Percentiles rank a stretch among this genome's conserved stretches.
phyloP scores from a whole-genome alignment of 345 rosid species.

The Turritis glabra region DNA sequence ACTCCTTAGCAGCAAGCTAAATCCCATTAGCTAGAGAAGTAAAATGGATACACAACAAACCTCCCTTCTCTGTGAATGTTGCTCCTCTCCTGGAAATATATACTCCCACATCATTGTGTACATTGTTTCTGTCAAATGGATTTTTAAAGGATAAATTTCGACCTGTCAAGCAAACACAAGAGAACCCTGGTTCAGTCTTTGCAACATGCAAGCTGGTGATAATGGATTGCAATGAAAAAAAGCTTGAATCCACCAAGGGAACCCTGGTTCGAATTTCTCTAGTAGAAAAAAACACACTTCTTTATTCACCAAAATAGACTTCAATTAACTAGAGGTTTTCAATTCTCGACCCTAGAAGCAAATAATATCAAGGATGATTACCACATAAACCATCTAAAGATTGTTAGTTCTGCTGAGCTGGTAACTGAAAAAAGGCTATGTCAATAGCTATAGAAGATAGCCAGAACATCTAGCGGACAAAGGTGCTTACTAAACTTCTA shows the following conservation, averaged over 20 bases:
- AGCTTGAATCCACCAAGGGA: not conserved
- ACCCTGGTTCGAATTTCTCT: not conserved
- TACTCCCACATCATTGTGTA: conserved; percentile 98
- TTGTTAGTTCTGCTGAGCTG: not conserved
- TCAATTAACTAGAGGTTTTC: not conserved
- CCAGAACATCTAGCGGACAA: not conserved
- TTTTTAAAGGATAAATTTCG: conserved; percentile 95
- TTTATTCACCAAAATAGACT: not conserved
- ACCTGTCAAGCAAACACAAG: conserved; percentile 55
- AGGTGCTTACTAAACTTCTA: not conserved
- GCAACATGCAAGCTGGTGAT: not conserved
- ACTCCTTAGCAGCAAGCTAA: not conserved
- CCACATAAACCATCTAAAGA: not conserved
- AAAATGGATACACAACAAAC: conserved; percentile 39
- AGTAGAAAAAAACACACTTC: not conserved
- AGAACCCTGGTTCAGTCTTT: not conserved
- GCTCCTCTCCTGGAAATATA: conserved; percentile 95
- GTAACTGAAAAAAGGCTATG: not conserved
- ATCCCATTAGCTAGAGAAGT: not conserved
- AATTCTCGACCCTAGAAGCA: not conserved
- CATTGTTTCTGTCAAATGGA: conserved; percentile 93
- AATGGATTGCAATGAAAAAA: not conserved
- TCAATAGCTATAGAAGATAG: not conserved
- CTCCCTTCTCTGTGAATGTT: conserved; percentile 96
- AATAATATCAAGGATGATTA: not conserved